phyloP scores from a whole-genome alignment of 129 eudicot genomes.

The Arctium minus region DNA sequence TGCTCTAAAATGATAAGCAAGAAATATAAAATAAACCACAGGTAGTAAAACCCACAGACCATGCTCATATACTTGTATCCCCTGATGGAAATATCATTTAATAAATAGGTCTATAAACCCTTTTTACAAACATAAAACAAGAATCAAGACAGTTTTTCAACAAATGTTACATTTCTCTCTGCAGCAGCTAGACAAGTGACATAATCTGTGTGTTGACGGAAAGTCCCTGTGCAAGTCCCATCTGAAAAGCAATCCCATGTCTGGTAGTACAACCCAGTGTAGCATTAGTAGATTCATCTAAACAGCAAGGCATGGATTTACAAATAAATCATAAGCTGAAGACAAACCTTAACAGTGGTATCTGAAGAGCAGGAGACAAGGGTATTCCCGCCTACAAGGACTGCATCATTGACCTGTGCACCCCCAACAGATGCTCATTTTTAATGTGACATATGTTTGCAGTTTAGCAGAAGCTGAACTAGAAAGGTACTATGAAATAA shows the following conservation, averaged over 20 bases:
- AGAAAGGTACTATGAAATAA: neutral
- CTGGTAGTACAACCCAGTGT: slow-evolving; percentile 33
- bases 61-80: neutral
- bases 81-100: neutral
- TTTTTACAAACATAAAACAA: neutral
- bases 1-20: slow-evolving; percentile 43
- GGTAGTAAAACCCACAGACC: neutral
- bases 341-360: slow-evolving; percentile 79
- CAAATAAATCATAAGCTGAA: neutral
- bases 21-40: neutral
- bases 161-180: slow-evolving; percentile 55
- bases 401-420: slow-evolving; percentile 90
- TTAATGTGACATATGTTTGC: neutral
- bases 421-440: neutral
- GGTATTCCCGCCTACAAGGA: slow-evolving; percentile 72
- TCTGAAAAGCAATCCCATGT: slow-evolving; percentile 78
- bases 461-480: neutral
- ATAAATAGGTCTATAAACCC: neutral
- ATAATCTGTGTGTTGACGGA: slow-evolving; percentile 89
- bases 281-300: neutral
- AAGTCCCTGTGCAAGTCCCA: slow-evolving; percentile 75
- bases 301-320: neutral
- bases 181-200: slow-evolving; percentile 92
- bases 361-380: slow-evolving; percentile 95
- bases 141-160: neutral